Conservation (phyloP, 345 rosid genomes). For the Eutrema japonicum region DNA sequence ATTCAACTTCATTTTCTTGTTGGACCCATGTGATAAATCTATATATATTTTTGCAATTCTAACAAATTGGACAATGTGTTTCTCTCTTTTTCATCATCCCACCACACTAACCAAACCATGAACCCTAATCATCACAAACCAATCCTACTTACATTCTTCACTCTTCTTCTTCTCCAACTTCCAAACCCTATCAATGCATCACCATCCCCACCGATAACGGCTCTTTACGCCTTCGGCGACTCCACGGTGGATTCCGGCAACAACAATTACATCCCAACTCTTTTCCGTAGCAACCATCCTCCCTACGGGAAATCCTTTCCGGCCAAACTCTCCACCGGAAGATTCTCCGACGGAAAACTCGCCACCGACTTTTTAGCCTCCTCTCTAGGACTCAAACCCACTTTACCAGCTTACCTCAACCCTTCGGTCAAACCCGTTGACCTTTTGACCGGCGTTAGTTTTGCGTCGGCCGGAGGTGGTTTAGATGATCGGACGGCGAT, state of each 20-base stretch:
- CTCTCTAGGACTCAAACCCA: conserved; percentile 42
- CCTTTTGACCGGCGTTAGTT: conserved; percentile 47
- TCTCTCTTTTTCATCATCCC: conserved; percentile 13
- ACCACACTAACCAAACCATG: conserved; percentile 30
- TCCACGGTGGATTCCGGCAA: conserved; percentile 50
- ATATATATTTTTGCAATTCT: background rate
- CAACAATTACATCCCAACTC: conserved; percentile 43
- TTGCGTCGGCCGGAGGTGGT: conserved; percentile 49
- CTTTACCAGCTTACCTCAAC: conserved; percentile 46
- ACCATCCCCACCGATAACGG: conserved; percentile 38
- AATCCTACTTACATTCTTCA: conserved; percentile 23
- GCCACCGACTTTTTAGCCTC: conserved; percentile 45
- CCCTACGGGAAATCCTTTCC: conserved; percentile 48
- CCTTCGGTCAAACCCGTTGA: conserved; percentile 35
- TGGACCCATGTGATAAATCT: background rate
- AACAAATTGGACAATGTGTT: background rate
- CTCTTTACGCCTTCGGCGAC: conserved; percentile 48
- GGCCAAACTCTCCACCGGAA: conserved; percentile 41
- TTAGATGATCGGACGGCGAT: conserved; percentile 39
- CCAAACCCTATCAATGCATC: conserved; percentile 32
- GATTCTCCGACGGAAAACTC: conserved; percentile 48
- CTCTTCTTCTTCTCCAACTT: conserved; percentile 28
- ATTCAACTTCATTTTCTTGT: background rate
- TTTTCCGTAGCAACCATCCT: conserved; percentile 32
- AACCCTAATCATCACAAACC: conserved; percentile 15